Evolutionary conservation across 2,329 filamentous ascomycete genomes (phyloP).

Genomic region (Hypoxylon sp.): DNA sequence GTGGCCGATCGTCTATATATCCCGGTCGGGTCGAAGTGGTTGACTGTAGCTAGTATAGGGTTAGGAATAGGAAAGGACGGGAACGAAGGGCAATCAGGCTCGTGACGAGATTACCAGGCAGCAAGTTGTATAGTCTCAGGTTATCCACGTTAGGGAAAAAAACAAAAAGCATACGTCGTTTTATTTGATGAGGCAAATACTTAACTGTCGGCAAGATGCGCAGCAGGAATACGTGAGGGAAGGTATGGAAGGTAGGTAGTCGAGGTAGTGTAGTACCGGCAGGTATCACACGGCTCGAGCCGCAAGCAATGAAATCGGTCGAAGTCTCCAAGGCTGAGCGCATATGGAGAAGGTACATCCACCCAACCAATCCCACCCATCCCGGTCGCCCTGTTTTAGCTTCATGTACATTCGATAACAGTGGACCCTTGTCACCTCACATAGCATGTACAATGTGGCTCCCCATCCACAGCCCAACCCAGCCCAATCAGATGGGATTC

Average conservation of each 20-base stretch:
- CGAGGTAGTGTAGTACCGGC: slow-evolving; percentile 17
- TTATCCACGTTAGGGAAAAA: slow-evolving; percentile 5
- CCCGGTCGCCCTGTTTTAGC: slow-evolving; percentile 10
- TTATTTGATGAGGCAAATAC: slow-evolving; percentile 18
- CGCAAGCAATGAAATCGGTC: slow-evolving; percentile 21
- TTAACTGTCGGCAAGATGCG: slow-evolving; percentile 2
- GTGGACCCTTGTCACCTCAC: not conserved
- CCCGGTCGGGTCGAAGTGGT: slow-evolving; percentile 2
- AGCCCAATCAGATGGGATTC: slow-evolving; percentile 11
- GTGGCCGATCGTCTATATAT: not conserved
- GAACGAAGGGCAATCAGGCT: slow-evolving; percentile 3
- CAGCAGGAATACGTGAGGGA: not conserved
- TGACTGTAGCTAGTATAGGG: slow-evolving; percentile 1
- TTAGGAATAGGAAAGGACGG: slow-evolving; percentile 6
- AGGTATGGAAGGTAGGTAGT: not conserved
- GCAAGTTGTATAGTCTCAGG: slow-evolving; percentile 3
- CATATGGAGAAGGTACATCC: slow-evolving; percentile 19
- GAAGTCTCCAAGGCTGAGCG: slow-evolving; percentile 21
- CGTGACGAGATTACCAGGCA: slow-evolving; percentile 1
- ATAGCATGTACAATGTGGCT: not conserved
- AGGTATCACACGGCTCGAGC: slow-evolving; percentile 26
- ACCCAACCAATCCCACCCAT: slow-evolving; percentile 7
- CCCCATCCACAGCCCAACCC: slow-evolving; percentile 20
- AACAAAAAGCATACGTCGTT: not conserved
- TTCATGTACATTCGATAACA: slow-evolving; percentile 17